phyloP scores from a whole-genome alignment of 192 early-diverging fungal species.

The Funneliformis geosporum region DNA sequence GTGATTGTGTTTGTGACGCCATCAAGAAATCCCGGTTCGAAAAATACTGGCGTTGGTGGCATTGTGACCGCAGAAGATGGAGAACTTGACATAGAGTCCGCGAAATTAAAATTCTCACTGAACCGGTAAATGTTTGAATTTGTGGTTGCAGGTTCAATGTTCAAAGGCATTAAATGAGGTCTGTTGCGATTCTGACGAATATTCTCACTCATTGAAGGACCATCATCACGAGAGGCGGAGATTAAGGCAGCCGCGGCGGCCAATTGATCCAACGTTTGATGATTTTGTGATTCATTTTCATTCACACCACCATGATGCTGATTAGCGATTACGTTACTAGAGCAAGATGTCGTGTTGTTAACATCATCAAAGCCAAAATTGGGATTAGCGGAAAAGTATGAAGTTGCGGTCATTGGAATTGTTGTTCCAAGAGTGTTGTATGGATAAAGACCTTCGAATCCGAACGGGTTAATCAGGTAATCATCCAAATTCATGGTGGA shows the following conservation, averaged over 20 bases:
- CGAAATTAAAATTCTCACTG: not conserved
- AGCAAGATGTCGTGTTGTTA: not conserved
- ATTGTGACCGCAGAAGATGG: conserved; percentile 20
- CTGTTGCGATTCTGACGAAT: conserved; percentile 13
- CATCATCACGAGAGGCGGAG: not conserved
- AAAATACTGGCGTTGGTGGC: conserved; percentile 26
- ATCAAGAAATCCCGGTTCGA: conserved; percentile 13
- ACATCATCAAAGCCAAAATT: not conserved
- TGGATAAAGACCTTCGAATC: not conserved
- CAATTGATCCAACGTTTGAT: not conserved
- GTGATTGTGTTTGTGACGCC: conserved; percentile 13
- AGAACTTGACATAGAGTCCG: conserved; percentile 9
- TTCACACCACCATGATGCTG: not conserved
- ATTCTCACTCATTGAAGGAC: not conserved
- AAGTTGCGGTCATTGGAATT: not conserved
- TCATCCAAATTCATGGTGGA: not conserved
- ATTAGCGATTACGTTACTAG: not conserved
- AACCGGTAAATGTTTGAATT: not conserved
- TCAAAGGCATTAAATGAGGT: conserved; percentile 16
- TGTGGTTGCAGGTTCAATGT: conserved; percentile 1
- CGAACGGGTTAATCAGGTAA: not conserved
- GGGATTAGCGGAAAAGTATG: not conserved
- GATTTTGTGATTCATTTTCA: not conserved
- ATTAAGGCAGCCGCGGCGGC: not conserved
- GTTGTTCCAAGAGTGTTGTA: not conserved